Conservation (phyloP, 345 rosid genomes). For the Combretum micranthum region DNA sequence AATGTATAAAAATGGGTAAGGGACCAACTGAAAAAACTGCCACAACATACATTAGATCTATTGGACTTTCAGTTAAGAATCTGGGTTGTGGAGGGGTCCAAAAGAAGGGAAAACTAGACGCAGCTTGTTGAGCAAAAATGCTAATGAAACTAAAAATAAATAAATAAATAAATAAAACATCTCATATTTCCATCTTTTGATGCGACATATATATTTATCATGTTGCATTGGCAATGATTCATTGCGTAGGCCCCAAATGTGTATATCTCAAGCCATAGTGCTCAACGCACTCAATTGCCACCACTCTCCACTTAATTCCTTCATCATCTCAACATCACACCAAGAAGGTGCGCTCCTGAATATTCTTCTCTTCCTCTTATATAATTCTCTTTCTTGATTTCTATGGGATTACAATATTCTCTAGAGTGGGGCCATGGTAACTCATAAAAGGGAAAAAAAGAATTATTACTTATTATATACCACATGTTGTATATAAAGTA, state of each 20-base stretch:
- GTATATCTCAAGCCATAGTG: slow-evolving; percentile 26
- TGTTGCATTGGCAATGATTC: slow-evolving; percentile 29
- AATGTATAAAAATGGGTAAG: not conserved
- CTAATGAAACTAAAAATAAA: not conserved
- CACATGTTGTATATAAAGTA: too few species aligned
- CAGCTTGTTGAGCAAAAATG: not conserved
- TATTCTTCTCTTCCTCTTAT: slow-evolving; percentile 4
- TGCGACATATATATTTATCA: slow-evolving; percentile 25
- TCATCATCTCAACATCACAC: slow-evolving; percentile 10
- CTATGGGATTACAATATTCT: slow-evolving; percentile 8
- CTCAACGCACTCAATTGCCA: slow-evolving; percentile 28
- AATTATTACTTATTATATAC: too few species aligned
- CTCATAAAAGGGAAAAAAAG: too few species aligned
- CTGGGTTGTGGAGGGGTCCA: not conserved
- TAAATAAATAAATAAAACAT: not conserved
- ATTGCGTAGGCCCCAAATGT: slow-evolving; percentile 28
- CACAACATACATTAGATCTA: slow-evolving; percentile 13
- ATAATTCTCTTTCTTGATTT: slow-evolving; percentile 4
- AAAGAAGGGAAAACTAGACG: not conserved
- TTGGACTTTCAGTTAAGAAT: slow-evolving; percentile 5
- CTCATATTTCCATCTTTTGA: not conserved
- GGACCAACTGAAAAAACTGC: slow-evolving; percentile 46
- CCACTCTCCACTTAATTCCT: slow-evolving; percentile 14
- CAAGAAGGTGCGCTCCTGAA: too few species aligned
- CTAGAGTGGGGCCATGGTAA: not conserved